phyloP scores from a whole-genome alignment of 176 grass and related monocot genomes.

The Aegilops speltoides region DNA sequence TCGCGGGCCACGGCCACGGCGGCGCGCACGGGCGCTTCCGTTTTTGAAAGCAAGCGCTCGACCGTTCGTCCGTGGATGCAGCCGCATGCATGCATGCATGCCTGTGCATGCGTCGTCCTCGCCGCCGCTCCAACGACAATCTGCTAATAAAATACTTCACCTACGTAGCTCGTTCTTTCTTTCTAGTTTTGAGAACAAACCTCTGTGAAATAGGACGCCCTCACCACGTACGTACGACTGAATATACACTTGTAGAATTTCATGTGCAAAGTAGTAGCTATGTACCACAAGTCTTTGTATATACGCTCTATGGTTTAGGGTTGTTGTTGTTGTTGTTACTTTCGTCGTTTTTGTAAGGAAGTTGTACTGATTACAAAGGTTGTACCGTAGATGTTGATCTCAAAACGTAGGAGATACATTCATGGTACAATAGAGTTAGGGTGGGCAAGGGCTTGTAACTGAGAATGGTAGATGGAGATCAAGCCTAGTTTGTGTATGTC shows the following conservation, averaged over 20 bases:
- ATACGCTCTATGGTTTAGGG: neutral
- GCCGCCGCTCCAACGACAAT: neutral
- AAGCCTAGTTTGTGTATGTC: neutral
- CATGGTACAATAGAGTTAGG: neutral
- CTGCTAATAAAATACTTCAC: neutral
- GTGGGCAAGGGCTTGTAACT: neutral
- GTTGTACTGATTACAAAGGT: conserved; percentile 19
- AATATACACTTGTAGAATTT: neutral
- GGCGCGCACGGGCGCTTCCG: conserved; percentile 42
- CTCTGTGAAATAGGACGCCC: conserved; percentile 24
- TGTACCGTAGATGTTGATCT: conserved; percentile 21
- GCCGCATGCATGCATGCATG: neutral
- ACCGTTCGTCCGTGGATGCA: neutral
- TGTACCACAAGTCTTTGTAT: neutral
- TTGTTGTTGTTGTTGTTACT: neutral
- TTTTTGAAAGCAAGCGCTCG: conserved; percentile 46
- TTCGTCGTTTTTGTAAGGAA: conserved; percentile 26
- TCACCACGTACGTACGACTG: neutral
- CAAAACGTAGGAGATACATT: conserved; percentile 20
- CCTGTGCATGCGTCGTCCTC: neutral
- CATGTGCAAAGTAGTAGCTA: conserved; percentile 13
- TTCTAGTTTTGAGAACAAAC: conserved; percentile 35
- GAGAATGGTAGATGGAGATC: neutral
- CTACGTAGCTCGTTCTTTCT: conserved; percentile 27
- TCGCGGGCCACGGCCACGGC: conserved; percentile 15